Percentiles rank a stretch among this genome's conserved stretches.
These are phyloP conservation scores for Mycena floridula DNA, from an alignment of 768 basidiomycete genomes.

Conservation along the genomic window DNA sequence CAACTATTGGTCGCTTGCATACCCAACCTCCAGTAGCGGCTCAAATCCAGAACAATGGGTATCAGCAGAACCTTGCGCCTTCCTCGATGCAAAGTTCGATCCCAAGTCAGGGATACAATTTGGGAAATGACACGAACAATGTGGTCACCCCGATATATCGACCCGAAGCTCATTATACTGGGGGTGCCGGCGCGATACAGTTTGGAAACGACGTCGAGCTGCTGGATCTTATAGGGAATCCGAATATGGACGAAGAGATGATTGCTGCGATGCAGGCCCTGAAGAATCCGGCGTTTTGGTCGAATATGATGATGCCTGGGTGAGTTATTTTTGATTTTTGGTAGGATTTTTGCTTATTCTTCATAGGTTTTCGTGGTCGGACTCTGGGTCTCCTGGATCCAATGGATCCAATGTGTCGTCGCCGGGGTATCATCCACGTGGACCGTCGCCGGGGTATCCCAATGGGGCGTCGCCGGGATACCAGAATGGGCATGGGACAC, in stretches of 20 bases:
- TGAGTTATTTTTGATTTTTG: constrained; percentile 23
- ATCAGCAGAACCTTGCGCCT: constrained; percentile 11
- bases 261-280: constrained; percentile 70
- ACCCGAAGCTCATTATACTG: constrained; percentile 40
- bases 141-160: constrained; percentile 36
- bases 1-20: constrained; percentile 49
- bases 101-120: constrained; percentile 12
- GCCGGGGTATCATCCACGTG: neutral
- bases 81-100: constrained; percentile 15
- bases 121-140: constrained; percentile 13
- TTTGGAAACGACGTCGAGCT: constrained; percentile 35
- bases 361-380: neutral
- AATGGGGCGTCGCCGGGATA: too few relatives aligned
- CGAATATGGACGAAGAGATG: constrained; percentile 38
- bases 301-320: constrained; percentile 86
- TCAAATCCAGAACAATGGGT: constrained; percentile 9
- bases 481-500: too few relatives aligned
- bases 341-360: neutral
- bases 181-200: constrained; percentile 33
- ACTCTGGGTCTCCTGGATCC: neutral
- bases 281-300: constrained; percentile 69
- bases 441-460: neutral
- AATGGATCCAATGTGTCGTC: neutral
- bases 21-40: constrained; percentile 40
- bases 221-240: constrained; percentile 1